Percentiles rank a stretch among this genome's conserved stretches.
Evolutionary conservation across 176 grass and related monocot species (phyloP).

Genomic region (Canna indica): DNA sequence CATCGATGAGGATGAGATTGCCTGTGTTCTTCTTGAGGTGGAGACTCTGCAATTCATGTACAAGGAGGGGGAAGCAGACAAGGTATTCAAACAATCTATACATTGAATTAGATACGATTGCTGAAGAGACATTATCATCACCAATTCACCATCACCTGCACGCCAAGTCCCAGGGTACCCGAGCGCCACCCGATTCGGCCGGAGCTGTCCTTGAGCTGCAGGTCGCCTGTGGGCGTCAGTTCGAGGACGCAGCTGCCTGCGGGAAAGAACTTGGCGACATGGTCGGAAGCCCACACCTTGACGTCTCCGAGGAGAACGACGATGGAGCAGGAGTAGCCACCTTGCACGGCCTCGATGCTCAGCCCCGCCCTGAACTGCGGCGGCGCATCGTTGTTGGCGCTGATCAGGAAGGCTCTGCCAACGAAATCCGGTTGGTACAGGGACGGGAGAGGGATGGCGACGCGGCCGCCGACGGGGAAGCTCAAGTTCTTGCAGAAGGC

Average conservation of each 20-base stretch:
- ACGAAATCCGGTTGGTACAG: slow-evolving; percentile 23
- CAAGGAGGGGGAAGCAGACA: not conserved
- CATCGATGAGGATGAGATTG: slow-evolving; percentile 44
- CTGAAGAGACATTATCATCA: too few relatives aligned
- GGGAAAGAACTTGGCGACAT: slow-evolving; percentile 20
- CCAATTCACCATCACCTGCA: slow-evolving; percentile 37
- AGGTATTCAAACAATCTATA: not conserved
- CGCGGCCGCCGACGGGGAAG: slow-evolving; percentile 22
- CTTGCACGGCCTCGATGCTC: slow-evolving; percentile 20
- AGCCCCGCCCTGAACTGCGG: slow-evolving; percentile 25
- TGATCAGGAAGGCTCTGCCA: slow-evolving; percentile 25
- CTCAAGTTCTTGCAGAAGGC: slow-evolving; percentile 8
- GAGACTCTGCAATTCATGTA: slow-evolving; percentile 38
- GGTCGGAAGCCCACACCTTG: slow-evolving; percentile 43
- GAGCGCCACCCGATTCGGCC: slow-evolving; percentile 28
- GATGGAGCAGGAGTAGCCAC: slow-evolving; percentile 26
- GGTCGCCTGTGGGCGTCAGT: slow-evolving; percentile 25
- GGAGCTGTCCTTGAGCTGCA: slow-evolving; percentile 23
- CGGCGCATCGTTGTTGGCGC: not conserved
- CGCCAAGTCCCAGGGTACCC: slow-evolving; percentile 22
- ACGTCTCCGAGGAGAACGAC: slow-evolving; percentile 26
- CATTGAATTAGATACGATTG: not conserved
- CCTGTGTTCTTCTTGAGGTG: slow-evolving; percentile 27
- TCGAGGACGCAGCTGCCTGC: slow-evolving; percentile 23
- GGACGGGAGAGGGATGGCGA: slow-evolving; percentile 22